Percentiles rank a stretch among this genome's conserved stretches.
Conservation (phyloP, 805 yeast genomes). For the Metschnikowia baotianmanensis region DNA sequence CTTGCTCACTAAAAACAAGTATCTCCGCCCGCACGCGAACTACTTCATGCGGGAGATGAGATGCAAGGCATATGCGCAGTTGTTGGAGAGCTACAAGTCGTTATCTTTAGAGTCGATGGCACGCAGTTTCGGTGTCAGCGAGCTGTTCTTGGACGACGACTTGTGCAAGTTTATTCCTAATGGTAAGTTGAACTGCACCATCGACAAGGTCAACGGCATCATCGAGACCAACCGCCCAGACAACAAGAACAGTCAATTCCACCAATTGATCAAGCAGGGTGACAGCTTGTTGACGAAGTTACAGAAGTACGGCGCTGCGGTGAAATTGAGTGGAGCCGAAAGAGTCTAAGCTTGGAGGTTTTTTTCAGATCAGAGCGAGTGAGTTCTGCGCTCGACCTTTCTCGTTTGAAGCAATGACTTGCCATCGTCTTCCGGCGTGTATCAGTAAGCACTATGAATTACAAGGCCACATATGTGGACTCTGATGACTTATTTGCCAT, state of each 20-base stretch:
- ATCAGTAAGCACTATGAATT: too few relatives aligned
- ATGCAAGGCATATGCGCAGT: slow-evolving; percentile 90
- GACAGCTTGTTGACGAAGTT: slow-evolving; percentile 88
- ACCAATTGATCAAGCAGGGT: slow-evolving; percentile 83
- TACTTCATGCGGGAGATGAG: slow-evolving; percentile 90
- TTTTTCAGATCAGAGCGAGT: too few relatives aligned
- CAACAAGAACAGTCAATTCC: slow-evolving; percentile 92
- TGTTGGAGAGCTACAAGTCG: slow-evolving; percentile 91
- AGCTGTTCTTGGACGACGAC: slow-evolving; percentile 83
- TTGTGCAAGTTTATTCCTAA: slow-evolving; percentile 88
- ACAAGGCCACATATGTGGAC: too few relatives aligned
- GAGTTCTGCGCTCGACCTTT: too few relatives aligned
- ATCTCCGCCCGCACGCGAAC: slow-evolving; percentile 73
- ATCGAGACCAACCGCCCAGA: slow-evolving; percentile 96
- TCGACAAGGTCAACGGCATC: slow-evolving; percentile 92
- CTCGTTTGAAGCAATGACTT: too few relatives aligned
- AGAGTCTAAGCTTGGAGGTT: too few relatives aligned
- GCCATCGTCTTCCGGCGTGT: too few relatives aligned
- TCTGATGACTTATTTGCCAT: too few relatives aligned
- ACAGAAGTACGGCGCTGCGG: slow-evolving; percentile 97
- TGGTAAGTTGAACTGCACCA: slow-evolving; percentile 90
- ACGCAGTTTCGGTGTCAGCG: slow-evolving; percentile 83
- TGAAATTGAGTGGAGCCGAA: slow-evolving; percentile 90
- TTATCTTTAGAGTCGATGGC: slow-evolving; percentile 92
- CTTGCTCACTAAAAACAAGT: slow-evolving; percentile 60